Conservation (phyloP, 2,329 filamentous ascomycete genomes). For the Nigrospora oryzae region DNA sequence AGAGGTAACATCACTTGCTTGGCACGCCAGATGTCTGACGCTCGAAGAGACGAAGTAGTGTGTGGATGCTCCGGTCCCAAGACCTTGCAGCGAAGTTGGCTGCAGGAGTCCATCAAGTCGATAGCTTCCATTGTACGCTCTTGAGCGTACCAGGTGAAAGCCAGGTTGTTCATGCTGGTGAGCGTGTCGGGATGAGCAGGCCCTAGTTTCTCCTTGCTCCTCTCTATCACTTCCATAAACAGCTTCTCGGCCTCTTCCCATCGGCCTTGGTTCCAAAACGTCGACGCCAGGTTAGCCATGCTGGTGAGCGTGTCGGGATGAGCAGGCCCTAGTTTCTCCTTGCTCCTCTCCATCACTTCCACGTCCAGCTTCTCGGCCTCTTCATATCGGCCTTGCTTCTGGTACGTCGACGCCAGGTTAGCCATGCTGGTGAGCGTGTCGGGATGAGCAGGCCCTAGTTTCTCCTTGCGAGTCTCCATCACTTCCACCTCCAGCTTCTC, state of each 20-base stretch:
- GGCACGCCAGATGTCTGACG: background rate
- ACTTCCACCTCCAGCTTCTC: conserved; percentile 2
- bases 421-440: conserved; percentile 2
- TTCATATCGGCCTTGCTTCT: background rate
- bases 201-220: background rate
- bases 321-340: background rate
- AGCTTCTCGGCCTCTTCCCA: conserved; percentile 3
- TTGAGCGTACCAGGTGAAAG: background rate
- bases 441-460: conserved; percentile 2
- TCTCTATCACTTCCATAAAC: conserved; percentile 1
- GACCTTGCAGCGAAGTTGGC: background rate
- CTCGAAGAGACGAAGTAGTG: background rate
- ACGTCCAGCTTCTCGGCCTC: too few species aligned
- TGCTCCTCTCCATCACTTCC: too few species aligned
- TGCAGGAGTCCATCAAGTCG: background rate
- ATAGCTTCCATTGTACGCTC: background rate
- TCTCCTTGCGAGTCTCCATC: conserved; percentile 2
- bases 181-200: conserved; percentile 1
- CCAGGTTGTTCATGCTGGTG: conserved; percentile 2
- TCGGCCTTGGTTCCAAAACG: conserved; percentile 1
- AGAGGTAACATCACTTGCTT: too few species aligned
- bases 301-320: conserved; percentile 2
- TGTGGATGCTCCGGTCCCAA: background rate
- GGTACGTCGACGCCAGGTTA: conserved; percentile 1
- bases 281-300: conserved; percentile 2